Conservation (phyloP, 331 rosid species). For the Malus hybrid region DNA sequence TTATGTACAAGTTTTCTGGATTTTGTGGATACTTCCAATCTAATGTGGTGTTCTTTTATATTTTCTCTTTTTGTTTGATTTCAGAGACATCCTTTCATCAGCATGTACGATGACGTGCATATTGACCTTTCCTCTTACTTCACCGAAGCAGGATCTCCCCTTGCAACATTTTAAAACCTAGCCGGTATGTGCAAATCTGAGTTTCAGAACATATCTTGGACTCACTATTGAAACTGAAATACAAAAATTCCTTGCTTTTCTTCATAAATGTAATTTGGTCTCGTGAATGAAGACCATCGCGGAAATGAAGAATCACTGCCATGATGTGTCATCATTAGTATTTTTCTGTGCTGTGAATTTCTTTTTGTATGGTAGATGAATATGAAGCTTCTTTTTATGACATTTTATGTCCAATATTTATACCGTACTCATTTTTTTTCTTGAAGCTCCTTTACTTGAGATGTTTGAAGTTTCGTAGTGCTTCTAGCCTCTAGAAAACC, state of each 20-base stretch:
- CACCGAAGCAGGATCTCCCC: constrained; percentile 83
- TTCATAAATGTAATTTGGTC: not conserved
- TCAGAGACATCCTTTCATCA: constrained; percentile 70
- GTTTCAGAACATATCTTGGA: constrained; percentile 9
- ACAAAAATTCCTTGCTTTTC: not conserved
- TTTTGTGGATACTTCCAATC: constrained; percentile 6
- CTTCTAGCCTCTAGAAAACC: not conserved
- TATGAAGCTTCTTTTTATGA: not conserved
- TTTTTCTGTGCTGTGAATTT: not conserved
- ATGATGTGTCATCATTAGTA: not conserved
- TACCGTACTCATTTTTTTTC: not conserved
- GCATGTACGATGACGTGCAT: constrained; percentile 49
- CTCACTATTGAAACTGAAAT: constrained; percentile 7
- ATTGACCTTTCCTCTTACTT: constrained; percentile 77
- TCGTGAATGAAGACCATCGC: not conserved
- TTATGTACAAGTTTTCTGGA: not conserved
- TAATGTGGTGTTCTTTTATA: constrained; percentile 7
- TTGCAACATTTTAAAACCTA: constrained; percentile 53
- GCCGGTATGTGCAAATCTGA: constrained; percentile 27
- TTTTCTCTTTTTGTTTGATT: constrained; percentile 11
- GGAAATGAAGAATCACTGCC: not conserved
- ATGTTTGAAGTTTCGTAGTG: not conserved
- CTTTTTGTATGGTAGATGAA: not conserved
- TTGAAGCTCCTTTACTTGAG: not conserved
- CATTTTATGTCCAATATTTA: no score